These are phyloP conservation scores for Candida pseudofarinosa DNA, from an alignment of 805 yeast species.

Conservation along the genomic window DNA sequence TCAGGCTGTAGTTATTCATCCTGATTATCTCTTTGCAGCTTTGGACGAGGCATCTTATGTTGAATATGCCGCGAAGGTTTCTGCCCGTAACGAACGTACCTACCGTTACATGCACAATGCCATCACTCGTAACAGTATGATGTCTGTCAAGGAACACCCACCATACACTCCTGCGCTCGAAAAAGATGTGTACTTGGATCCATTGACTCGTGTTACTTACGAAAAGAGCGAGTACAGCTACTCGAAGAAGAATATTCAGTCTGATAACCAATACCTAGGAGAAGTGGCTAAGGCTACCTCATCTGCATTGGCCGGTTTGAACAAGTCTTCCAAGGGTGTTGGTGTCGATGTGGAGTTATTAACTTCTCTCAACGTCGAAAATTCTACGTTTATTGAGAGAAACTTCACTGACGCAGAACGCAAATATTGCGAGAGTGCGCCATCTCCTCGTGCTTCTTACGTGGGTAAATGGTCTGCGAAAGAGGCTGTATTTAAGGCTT, in stretches of 20 bases:
- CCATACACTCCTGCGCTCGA: conserved; percentile 91
- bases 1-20: conserved; percentile 85
- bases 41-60: conserved; percentile 70
- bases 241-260: conserved; percentile 50
- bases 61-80: conserved; percentile 66
- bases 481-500: conserved; percentile 96
- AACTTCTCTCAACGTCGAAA: conserved; percentile 74
- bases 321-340: conserved; percentile 63
- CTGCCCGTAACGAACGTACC: conserved; percentile 79
- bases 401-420: conserved; percentile 85
- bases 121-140: conserved; percentile 83
- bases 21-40: conserved; percentile 88
- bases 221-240: conserved; percentile 42
- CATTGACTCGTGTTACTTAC: conserved; percentile 73
- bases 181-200: conserved; percentile 89
- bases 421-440: conserved; percentile 67
- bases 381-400: conserved; percentile 86
- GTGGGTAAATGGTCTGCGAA: conserved; percentile 99
- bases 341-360: conserved; percentile 97
- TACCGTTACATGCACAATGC: conserved; percentile 96
- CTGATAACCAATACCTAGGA: conserved; percentile 42
- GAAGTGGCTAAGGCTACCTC: conserved; percentile 56
- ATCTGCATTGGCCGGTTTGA: conserved; percentile 52
- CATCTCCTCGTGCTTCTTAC: conserved; percentile 82
- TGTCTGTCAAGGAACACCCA: conserved; percentile 88